phyloP scores from a whole-genome alignment of 148 eudicot species.

The Persicaria maculosa region DNA sequence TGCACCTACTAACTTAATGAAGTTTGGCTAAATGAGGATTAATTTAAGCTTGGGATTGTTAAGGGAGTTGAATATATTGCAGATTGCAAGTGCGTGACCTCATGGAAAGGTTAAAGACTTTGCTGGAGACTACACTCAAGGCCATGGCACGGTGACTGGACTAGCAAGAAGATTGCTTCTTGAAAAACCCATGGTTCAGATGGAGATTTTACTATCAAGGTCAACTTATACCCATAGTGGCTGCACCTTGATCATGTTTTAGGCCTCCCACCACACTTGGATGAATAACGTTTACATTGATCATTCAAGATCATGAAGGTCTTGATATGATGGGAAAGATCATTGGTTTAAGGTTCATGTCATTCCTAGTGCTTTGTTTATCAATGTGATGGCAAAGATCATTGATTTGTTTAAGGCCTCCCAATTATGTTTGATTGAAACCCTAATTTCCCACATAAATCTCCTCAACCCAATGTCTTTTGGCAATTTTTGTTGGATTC shows the following conservation, averaged over 20 bases:
- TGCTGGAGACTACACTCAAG: conserved; percentile 21
- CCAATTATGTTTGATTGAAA: too few relatives aligned
- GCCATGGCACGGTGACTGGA: conserved; percentile 29
- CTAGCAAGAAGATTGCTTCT: conserved; percentile 30
- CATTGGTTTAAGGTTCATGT: conserved; percentile 46
- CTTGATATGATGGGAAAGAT: conserved; percentile 39
- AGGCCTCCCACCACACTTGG: conserved; percentile 36
- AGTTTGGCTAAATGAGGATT: too few relatives aligned
- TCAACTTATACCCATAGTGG: conserved; percentile 41
- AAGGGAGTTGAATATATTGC: too few relatives aligned
- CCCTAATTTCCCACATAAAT: too few relatives aligned
- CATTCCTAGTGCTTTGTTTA: conserved; percentile 34
- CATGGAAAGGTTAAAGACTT: not conserved
- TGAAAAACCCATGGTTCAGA: conserved; percentile 26
- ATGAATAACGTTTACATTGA: conserved; percentile 19
- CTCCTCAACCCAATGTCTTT: too few relatives aligned
- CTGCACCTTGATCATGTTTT: conserved; percentile 29
- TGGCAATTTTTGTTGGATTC: too few relatives aligned
- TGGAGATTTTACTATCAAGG: conserved; percentile 17
- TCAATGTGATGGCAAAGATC: too few relatives aligned
- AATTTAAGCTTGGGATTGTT: too few relatives aligned
- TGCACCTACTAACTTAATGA: too few relatives aligned
- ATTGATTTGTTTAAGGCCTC: too few relatives aligned
- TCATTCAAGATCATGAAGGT: conserved; percentile 35
- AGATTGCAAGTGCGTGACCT: not conserved